These are phyloP conservation scores for Salvia hispanica DNA, from an alignment of 257 asterid species.

Conservation along the genomic window DNA sequence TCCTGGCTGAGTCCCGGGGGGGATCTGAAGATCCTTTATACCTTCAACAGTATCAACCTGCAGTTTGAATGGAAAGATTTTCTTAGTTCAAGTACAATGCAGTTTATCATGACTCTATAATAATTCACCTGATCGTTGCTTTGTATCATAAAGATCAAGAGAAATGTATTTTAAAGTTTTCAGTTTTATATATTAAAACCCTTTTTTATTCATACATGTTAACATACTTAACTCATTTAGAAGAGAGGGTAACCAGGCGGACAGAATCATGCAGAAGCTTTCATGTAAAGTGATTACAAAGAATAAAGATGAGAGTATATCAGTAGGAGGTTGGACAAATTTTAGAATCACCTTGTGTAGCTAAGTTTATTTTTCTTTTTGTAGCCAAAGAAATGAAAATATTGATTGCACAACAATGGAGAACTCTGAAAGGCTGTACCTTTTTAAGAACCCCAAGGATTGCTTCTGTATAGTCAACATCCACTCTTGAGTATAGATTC, in stretches of 20 bases:
- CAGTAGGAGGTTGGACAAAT: constrained; percentile 16
- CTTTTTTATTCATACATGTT: not conserved
- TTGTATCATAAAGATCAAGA: constrained; percentile 17
- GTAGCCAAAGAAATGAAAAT: constrained; percentile 9
- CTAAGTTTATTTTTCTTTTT: constrained; percentile 6
- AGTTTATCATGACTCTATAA: constrained; percentile 12
- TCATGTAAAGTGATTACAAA: constrained; percentile 7
- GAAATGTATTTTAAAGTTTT: constrained; percentile 8
- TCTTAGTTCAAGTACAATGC: constrained; percentile 13
- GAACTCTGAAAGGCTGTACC: constrained; percentile 49
- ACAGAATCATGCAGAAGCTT: constrained; percentile 1
- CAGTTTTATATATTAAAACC: constrained; percentile 8
- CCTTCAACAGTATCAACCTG: constrained; percentile 94
- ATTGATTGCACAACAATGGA: not conserved
- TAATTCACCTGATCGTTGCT: constrained; percentile 21
- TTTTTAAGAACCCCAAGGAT: constrained; percentile 76
- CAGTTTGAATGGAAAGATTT: constrained; percentile 24
- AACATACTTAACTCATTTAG: not conserved
- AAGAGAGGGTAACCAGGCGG: not conserved
- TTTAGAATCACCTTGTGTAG: not conserved
- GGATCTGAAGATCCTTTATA: constrained; percentile 72
- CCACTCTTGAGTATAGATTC: constrained; percentile 74
- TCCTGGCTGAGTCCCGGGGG: constrained; percentile 93
- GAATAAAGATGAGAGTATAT: constrained; percentile 13
- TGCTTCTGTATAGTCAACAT: constrained; percentile 83